Evolutionary conservation across 2,329 filamentous ascomycete genomes (phyloP).

Genomic region (Huntiella omanensis): DNA sequence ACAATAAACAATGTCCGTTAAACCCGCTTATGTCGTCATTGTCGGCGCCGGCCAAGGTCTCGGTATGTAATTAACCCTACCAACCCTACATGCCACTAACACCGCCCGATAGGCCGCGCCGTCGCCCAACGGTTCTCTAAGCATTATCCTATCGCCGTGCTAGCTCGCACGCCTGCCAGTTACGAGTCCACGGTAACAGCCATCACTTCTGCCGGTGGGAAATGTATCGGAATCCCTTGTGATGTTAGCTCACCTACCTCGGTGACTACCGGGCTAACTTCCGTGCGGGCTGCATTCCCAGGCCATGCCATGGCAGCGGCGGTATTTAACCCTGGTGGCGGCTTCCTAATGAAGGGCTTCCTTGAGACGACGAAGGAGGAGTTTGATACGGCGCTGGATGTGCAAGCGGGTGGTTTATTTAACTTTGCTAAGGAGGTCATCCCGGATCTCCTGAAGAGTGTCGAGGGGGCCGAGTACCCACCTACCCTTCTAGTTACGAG

Average conservation of each 20-base stretch:
- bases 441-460: conserved; percentile 42
- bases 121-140: conserved; percentile 40
- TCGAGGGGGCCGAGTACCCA: conserved; percentile 37
- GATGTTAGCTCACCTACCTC: conserved; percentile 23
- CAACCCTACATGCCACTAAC: conserved; percentile 2
- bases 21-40: conserved; percentile 42
- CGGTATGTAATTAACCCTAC: conserved; percentile 16
- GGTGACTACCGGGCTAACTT: conserved; percentile 39
- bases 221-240: conserved; percentile 50
- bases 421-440: conserved; percentile 55
- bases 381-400: conserved; percentile 26
- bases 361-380: conserved; percentile 34
- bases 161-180: conserved; percentile 49
- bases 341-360: conserved; percentile 35
- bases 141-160: conserved; percentile 52
- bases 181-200: conserved; percentile 48
- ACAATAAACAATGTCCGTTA: background rate
- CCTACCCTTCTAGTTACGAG: conserved; percentile 74
- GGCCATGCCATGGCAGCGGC: conserved; percentile 40
- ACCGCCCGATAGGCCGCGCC: conserved; percentile 13
- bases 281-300: conserved; percentile 39
- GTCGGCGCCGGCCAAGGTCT: conserved; percentile 58
- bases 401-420: conserved; percentile 39
- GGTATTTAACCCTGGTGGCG: conserved; percentile 47
- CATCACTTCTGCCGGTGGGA: conserved; percentile 48